phyloP scores from a whole-genome alignment of 768 basidiomycete genomes.

The Lentinula sp. region DNA sequence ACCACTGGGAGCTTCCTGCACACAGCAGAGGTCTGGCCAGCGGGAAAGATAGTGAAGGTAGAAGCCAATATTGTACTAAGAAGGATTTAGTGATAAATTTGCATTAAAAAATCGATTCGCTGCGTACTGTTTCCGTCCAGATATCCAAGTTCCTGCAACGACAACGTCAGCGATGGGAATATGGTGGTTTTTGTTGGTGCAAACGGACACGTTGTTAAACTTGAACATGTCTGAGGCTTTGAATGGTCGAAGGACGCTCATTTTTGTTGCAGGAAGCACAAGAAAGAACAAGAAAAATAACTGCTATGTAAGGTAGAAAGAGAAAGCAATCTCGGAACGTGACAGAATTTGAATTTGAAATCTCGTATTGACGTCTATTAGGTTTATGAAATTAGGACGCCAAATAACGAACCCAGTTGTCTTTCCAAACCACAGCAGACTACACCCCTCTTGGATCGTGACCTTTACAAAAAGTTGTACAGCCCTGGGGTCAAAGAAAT shows the following conservation, averaged over 20 bases:
- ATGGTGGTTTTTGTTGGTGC: background rate
- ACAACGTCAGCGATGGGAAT: background rate
- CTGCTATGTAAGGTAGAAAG: background rate
- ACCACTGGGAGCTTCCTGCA: conserved; percentile 74
- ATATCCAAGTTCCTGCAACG: conserved; percentile 77
- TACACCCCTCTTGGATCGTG: no score
- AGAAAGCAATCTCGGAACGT: no score
- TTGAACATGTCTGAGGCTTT: conserved; percentile 85
- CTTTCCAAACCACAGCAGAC: no score
- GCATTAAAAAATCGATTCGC: no score
- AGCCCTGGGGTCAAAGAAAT: no score
- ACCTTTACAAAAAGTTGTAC: no score
- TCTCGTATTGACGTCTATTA: background rate
- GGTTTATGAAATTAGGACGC: no score
- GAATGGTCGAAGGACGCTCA: conserved; percentile 87
- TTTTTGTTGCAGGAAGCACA: conserved; percentile 19
- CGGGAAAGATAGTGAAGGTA: conserved; percentile 84
- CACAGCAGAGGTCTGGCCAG: conserved; percentile 90
- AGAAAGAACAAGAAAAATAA: background rate
- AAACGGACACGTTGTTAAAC: conserved; percentile 82
- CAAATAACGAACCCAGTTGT: no score
- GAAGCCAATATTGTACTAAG: conserved; percentile 80
- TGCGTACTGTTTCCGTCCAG: conserved; percentile 91
- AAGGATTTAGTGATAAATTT: background rate
- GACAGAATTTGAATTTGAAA: background rate